Evolutionary conservation across 1,284 basidiomycete genomes (phyloP).

Genomic region (Porodaedalea pini): DNA sequence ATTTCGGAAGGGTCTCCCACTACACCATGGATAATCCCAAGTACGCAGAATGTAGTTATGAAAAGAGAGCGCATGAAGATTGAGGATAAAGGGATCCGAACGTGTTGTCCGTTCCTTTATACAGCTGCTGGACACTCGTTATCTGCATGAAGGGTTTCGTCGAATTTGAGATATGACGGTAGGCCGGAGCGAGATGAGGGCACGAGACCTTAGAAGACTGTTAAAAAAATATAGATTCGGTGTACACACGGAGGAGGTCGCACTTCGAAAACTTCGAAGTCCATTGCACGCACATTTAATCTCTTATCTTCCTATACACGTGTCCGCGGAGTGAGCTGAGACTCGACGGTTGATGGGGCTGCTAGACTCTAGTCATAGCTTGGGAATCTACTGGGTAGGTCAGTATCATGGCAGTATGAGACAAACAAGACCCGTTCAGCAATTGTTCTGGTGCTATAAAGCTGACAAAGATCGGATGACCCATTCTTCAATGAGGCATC

Average conservation of each 20-base stretch:
- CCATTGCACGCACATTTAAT: too few species aligned
- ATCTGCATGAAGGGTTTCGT: not conserved
- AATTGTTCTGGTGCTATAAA: too few species aligned
- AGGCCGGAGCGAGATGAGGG: not conserved
- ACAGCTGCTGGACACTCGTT: not conserved
- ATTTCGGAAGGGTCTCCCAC: not conserved
- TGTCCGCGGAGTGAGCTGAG: too few species aligned
- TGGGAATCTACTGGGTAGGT: not conserved
- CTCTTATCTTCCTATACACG: too few species aligned
- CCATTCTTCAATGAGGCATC: too few species aligned
- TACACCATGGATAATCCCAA: not conserved
- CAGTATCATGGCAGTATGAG: too few species aligned
- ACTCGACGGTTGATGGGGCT: too few species aligned
- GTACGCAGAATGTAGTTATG: not conserved
- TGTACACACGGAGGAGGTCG: not conserved
- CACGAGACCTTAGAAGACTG: not conserved
- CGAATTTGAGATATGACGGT: not conserved
- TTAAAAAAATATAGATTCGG: not conserved
- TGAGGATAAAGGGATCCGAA: not conserved
- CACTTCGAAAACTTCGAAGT: not conserved
- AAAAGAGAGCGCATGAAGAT: not conserved
- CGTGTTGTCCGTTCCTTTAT: not conserved
- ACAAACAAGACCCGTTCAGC: too few species aligned
- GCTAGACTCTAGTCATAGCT: not conserved
- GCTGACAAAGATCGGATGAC: too few species aligned